phyloP scores from a whole-genome alignment of 495 filamentous ascomycete genomes.

The Neurospora sp. region DNA sequence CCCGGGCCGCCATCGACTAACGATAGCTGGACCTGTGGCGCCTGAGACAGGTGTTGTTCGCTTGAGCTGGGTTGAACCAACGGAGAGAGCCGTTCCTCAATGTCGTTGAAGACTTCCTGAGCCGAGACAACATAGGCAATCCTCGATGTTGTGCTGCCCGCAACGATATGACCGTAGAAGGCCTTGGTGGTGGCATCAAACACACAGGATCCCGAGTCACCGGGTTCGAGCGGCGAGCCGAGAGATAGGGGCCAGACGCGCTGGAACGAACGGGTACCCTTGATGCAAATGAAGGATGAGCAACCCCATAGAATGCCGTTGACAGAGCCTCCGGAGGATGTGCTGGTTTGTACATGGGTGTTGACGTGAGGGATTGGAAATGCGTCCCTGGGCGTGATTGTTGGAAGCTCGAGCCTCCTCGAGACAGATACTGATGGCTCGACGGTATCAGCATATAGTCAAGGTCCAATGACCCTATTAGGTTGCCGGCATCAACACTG shows the following conservation, averaged over 20 bases:
- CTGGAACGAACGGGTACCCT: not conserved
- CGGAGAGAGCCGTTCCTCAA: not conserved
- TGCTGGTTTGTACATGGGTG: no score
- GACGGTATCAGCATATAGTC: not conserved
- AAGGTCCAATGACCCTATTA: not conserved
- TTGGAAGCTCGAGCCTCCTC: not conserved
- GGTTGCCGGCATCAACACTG: not conserved
- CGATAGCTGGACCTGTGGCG: slow-evolving; percentile 47
- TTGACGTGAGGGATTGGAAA: not conserved
- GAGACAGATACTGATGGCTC: not conserved
- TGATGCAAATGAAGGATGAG: no score
- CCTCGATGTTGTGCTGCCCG: not conserved
- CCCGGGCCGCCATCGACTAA: slow-evolving; percentile 53
- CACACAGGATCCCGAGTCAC: not conserved
- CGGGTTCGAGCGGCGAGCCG: not conserved
- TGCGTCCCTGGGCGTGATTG: not conserved
- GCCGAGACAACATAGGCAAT: not conserved
- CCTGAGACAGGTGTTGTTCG: not conserved
- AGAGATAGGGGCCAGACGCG: not conserved
- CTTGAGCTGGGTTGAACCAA: not conserved
- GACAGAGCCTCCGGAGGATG: no score
- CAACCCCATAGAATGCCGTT: no score
- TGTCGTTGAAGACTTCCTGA: not conserved
- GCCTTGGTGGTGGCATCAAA: not conserved
- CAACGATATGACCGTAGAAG: not conserved